These are phyloP conservation scores for Mycena sp. DNA, from an alignment of 1,284 basidiomycete species.

Conservation along the genomic window DNA sequence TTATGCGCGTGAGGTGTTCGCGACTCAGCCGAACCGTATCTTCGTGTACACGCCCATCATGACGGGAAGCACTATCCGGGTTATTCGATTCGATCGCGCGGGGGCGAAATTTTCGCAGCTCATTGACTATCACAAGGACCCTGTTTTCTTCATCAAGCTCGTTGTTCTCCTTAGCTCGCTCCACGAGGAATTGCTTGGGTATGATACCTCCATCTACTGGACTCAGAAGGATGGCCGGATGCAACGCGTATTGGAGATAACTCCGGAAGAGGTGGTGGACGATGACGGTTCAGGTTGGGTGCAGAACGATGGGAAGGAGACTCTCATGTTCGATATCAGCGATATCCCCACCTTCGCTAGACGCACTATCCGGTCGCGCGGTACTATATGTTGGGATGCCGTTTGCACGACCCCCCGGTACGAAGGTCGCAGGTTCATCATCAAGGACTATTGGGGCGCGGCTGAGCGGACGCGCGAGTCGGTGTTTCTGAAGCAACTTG, in stretches of 20 bases:
- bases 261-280: not conserved
- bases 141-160: conserved; percentile 20
- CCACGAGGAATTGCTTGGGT: conserved; percentile 24
- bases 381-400: too few species aligned
- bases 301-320: not conserved
- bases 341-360: conserved; percentile 17
- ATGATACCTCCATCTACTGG: conserved; percentile 32
- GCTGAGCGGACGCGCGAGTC: conserved; percentile 7
- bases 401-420: conserved; percentile 25
- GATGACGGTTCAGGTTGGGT: not conserved
- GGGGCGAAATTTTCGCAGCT: not conserved
- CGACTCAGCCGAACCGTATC: conserved; percentile 3
- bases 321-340: not conserved
- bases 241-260: conserved; percentile 9
- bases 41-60: conserved; percentile 7
- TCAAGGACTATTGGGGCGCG: conserved; percentile 31
- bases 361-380: conserved; percentile 26
- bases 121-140: conserved; percentile 11
- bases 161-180: conserved; percentile 20
- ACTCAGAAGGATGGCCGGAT: too few species aligned
- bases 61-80: not conserved
- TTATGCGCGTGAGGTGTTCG: conserved; percentile 14
- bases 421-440: conserved; percentile 4
- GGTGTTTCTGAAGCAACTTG: conserved; percentile 14
- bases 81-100: conserved; percentile 11